Percentiles rank a stretch among this genome's conserved stretches.
Evolutionary conservation across 1,284 basidiomycete genomes (phyloP).

Genomic region (Leccinum insigne): DNA sequence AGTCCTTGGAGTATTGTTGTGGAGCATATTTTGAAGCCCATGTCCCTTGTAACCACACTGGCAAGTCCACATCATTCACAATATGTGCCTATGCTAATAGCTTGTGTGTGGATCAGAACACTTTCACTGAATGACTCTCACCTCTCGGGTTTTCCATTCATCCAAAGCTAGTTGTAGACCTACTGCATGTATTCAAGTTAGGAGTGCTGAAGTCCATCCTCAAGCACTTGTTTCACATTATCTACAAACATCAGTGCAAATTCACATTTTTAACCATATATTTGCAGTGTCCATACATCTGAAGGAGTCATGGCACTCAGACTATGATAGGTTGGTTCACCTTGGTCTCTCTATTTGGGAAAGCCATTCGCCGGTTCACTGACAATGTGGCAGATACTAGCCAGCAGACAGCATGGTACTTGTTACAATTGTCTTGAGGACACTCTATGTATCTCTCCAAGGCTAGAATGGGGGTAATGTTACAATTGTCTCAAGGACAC

Average conservation of each 20-base stretch:
- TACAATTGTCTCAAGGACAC: too few relatives aligned
- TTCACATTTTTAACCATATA: constrained; percentile 2
- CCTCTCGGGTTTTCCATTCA: too few relatives aligned
- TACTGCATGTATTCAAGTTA: too few relatives aligned
- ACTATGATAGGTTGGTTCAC: neutral
- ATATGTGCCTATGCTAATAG: too few relatives aligned
- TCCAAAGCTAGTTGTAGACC: too few relatives aligned
- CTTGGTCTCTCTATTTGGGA: neutral
- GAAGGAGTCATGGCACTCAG: neutral
- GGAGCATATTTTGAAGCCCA: neutral
- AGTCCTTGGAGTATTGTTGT: neutral
- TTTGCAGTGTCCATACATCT: neutral
- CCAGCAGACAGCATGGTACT: neutral
- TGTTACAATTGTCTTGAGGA: too few relatives aligned
- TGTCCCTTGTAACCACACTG: neutral
- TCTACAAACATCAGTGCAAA: neutral
- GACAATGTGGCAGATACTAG: constrained; percentile 5
- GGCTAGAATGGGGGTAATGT: too few relatives aligned
- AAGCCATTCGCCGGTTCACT: constrained; percentile 3
- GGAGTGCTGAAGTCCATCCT: too few relatives aligned
- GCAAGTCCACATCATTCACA: neutral
- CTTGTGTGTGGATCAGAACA: too few relatives aligned
- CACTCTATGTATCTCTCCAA: too few relatives aligned
- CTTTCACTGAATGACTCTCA: too few relatives aligned
- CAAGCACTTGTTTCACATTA: too few relatives aligned